These are phyloP conservation scores for Penstemon barbatus DNA, from an alignment of 257 asterid genomes.

Conservation along the genomic window DNA sequence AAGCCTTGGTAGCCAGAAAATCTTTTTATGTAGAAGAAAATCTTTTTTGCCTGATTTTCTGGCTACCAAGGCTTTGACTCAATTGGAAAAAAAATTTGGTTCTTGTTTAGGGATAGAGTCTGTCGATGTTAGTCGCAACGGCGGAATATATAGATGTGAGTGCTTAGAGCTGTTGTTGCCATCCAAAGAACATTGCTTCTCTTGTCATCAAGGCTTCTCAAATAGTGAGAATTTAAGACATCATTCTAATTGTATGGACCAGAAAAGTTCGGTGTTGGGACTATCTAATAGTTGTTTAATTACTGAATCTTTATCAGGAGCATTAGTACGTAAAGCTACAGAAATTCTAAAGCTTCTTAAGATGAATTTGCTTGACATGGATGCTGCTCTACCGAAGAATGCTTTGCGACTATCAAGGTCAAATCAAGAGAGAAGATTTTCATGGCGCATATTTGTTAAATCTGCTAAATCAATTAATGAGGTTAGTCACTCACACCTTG, in stretches of 20 bases:
- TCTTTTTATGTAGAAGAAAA: constrained; percentile 29
- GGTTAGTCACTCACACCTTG: constrained; percentile 40
- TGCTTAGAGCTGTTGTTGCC: constrained; percentile 84
- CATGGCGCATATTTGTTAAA: constrained; percentile 80
- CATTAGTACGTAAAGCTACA: constrained; percentile 59
- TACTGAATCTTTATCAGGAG: constrained; percentile 58
- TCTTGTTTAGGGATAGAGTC: constrained; percentile 43
- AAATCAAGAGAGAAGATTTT: constrained; percentile 49
- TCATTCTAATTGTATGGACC: constrained; percentile 37
- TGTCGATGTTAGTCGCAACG: constrained; percentile 30
- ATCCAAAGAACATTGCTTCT: constrained; percentile 61
- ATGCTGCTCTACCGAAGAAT: constrained; percentile 67
- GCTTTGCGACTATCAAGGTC: constrained; percentile 40
- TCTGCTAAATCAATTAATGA: constrained; percentile 67
- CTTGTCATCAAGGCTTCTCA: constrained; percentile 73
- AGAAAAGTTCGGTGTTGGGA: constrained; percentile 40
- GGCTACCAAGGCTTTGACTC: constrained; percentile 57
- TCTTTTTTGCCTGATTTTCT: constrained; percentile 37
- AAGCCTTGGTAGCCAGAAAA: constrained; percentile 59
- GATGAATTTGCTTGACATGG: constrained; percentile 76
- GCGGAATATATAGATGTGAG: constrained; percentile 61
- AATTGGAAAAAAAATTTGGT: constrained; percentile 56
- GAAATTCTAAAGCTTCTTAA: constrained; percentile 62
- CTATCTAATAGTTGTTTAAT: constrained; percentile 43
- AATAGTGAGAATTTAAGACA: constrained; percentile 47